Evolutionary conservation across 768 basidiomycete genomes (phyloP), one percentile per base, ranked within the genome.

Genomic region (Gautieria morchelliformis): DNA sequence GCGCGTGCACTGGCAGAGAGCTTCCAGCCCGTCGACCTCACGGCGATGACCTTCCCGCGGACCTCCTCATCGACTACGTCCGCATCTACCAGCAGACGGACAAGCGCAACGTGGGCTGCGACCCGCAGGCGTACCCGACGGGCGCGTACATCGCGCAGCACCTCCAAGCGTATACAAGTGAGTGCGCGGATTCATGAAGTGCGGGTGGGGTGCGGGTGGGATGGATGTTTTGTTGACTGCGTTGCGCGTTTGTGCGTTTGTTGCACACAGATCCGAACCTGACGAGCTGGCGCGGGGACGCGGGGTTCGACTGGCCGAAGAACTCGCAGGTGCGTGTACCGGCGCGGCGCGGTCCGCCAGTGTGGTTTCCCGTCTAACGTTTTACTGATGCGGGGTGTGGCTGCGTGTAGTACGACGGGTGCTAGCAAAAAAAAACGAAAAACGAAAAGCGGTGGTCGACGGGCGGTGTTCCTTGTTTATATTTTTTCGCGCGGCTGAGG

Each of bases 31-130:
- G 75, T 81, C 59, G 77, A 84, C 55, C 58, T 76, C 42, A 54
- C 71, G 22, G 76, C 83, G 44, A 75, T 89, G 75, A 67, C 69
- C 89, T 88, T 75, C 88, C 88, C 0, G 78, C 82, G 0, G 79
- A 82, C 62, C 76, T 89, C 74, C 72, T 78, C 41, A 70, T 91
- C 39, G 88, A 93, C 67, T 92, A 90, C 66, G 83, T 92, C 41
- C 78, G 89, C 24, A 85, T 93, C 19, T 93, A 90, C 67, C 89
- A 90, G 69, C 70, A 81, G 51, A 73, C 77, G 61, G 80, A 78
- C 3, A 59, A 70, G 52, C 70, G 62, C 32, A 87, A 87, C 63
- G 65, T 83, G 27, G 86, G 87, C 2, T 91, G 89, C 65, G 73
- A 80, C 65, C 88, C 88, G 0, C 61, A 68, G 27, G 73, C 77